Evolutionary conservation across 257 asterid species (phyloP), one percentile per base, ranked within the genome.

Genomic region (Solanum rostratum): DNA sequence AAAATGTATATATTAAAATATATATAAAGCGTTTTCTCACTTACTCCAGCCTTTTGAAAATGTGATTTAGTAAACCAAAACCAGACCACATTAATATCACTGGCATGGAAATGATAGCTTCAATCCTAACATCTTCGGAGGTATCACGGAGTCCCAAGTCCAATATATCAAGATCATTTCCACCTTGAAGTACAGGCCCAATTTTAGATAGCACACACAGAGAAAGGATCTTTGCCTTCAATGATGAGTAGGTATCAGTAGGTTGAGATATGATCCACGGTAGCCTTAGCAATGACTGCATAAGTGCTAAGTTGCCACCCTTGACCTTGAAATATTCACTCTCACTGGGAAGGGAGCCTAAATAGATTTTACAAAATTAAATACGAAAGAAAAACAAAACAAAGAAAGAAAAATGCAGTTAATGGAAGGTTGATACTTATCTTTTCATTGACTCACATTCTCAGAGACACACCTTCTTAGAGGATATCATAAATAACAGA

Each of bases 41-140:
- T 95, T 92, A 96, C 99, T 92, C 93, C 80, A 96, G 95, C 92
- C 92, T 92, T 88, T 87, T 89, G 93, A 93, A 91, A 91, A 96
- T 89, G 53, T 90, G 93, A 59, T 86, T 86, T 87, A 96, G 92
- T 86, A 86, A 87, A 87, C 87, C 90, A 86, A 85, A 87, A 85
- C 97, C 97, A 87, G 95, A 92, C 87, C 86, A 86, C 85, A 95
- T 86, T 83, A 91, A 90, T 86, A 93, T 89, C 90, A 93, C 88
- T 83, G 98, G 97, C 92, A 96, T 92, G 86, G 95, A 91, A 84
- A 85, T 83, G 88, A 95, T 84, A 81, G 98, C 98, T 90, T 95
- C 97, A 45, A 80, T 88, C 88, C 97, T 91, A 90, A 96, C 98
- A 91, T 93, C 95, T 84, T 88, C 94, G 27, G 87, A 92, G 60